Percentiles rank a stretch among this genome's conserved stretches.
These are phyloP conservation scores for Fusarium buharicum DNA, from an alignment of 2,329 filamentous ascomycete species.

Conservation along the genomic window DNA sequence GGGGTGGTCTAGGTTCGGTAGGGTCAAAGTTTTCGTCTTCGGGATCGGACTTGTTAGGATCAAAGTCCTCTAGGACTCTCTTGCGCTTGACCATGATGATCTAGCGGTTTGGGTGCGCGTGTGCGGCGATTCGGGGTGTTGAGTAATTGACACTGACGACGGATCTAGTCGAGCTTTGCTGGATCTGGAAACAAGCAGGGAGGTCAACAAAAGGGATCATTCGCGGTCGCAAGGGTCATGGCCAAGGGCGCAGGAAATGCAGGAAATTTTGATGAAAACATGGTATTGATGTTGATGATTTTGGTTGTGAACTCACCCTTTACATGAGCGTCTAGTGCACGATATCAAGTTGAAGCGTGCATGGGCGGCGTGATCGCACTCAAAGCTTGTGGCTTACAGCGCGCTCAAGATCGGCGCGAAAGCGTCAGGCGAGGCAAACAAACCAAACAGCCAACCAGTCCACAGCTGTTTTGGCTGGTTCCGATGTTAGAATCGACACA, in stretches of 20 bases:
- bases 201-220: conserved; percentile 32
- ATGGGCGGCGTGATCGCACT: conserved; percentile 43
- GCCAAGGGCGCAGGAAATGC: background rate
- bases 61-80: conserved; percentile 67
- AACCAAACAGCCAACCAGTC: conserved; percentile 16
- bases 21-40: conserved; percentile 75
- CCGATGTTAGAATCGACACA: conserved; percentile 23
- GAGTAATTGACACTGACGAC: conserved; percentile 2
- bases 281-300: conserved; percentile 1
- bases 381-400: conserved; percentile 40
- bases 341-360: conserved; percentile 42
- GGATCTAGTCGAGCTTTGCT: conserved; percentile 24
- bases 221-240: conserved; percentile 5
- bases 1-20: conserved; percentile 54
- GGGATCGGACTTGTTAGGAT: conserved; percentile 73
- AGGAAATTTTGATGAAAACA: background rate
- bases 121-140: conserved; percentile 5
- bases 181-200: conserved; percentile 26
- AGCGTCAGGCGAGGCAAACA: conserved; percentile 17
- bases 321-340: conserved; percentile 39
- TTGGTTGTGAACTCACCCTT: conserved; percentile 35
- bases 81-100: conserved; percentile 63
- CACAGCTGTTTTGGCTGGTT: conserved; percentile 5
- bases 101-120: background rate
- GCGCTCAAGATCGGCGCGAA: conserved; percentile 37